These are phyloP conservation scores for Saccharomycopsis fibuligera DNA, from an alignment of 805 yeast genomes.

Conservation along the genomic window DNA sequence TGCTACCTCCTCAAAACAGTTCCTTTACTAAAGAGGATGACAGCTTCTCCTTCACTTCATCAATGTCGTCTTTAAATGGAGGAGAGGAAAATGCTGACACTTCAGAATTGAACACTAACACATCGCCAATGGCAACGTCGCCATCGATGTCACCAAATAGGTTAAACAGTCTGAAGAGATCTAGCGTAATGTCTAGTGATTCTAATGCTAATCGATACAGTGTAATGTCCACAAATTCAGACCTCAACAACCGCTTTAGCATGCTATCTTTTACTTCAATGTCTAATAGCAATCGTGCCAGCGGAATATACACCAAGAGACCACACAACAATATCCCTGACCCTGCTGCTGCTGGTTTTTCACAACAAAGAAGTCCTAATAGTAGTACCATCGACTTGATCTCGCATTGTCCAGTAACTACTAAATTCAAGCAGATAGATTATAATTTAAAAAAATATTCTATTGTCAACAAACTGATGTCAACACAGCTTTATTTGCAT, in stretches of 20 bases:
- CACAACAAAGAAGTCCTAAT: background rate
- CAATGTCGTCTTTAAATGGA: constrained; percentile 6
- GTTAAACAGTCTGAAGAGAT: constrained; percentile 31
- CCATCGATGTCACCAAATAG: constrained; percentile 19
- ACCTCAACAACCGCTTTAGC: constrained; percentile 7
- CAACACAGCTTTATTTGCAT: constrained; percentile 12
- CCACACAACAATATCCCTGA: background rate
- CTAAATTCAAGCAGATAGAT: constrained; percentile 7
- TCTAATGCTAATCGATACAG: constrained; percentile 2
- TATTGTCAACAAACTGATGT: constrained; percentile 2
- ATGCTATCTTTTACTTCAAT: constrained; percentile 2
- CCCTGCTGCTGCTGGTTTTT: too few relatives aligned
- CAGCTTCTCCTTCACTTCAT: constrained; percentile 3
- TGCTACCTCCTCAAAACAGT: too few relatives aligned
- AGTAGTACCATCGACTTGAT: constrained; percentile 4
- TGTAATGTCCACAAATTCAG: background rate
- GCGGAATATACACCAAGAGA: constrained; percentile 1
- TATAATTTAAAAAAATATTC: constrained; percentile 2
- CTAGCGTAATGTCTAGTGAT: constrained; percentile 30
- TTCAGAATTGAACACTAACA: background rate
- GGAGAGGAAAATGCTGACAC: constrained; percentile 1
- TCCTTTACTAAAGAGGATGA: constrained; percentile 5
- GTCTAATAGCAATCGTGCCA: background rate
- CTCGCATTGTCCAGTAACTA: constrained; percentile 11
- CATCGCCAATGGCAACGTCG: background rate